Evolutionary conservation across 2,329 filamentous ascomycete species (phyloP), one percentile per base, ranked within the genome.

Genomic region (Alternaria panax): DNA sequence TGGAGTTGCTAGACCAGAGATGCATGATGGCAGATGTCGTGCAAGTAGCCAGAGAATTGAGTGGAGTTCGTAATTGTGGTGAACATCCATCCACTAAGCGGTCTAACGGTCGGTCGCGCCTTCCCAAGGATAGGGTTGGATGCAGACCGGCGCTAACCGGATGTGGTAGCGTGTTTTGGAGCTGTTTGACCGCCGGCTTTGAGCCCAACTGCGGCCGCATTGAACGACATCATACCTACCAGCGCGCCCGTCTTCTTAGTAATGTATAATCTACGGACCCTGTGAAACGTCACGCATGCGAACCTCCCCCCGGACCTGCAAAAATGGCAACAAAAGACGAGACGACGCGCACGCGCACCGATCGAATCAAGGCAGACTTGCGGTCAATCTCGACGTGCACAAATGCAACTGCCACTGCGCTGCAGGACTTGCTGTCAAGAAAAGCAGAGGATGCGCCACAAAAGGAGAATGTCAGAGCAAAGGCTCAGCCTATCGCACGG

Each of bases 381-480:
- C 70, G 75, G 50, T 81, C 82, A 20, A 78, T 79, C 65, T 73
- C 81, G 52, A 83, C 82, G 67, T 86, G 84, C 66, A 80, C 83
- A 28, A 74, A 81, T 14, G 70, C 79, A 11, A 85, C 82, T 2
- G 77, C 80, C 5, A 72, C 77, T 46, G 70, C 79, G 22, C 78
- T 87, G 54, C 83, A 80, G 64, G 77, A 79, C 12, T 70, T 86
- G 16, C 75, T 87, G 0, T 51, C 63, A 7, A 63, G 59, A 28
- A 67, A 66, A 12, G 66, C 78, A 16, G 74, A 80, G 25, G 79
- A 78, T 52, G 63, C 61, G 2, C 43, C 51, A 7, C 66, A 73
- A 41, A 77, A 76, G 57, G 73, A 77, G 56, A 79, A 77, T 54
- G 56, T 65, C 5, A 69, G 67, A 38, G 57, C 62, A 14, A 79